Conservation (phyloP, 345 rosid species). For the Arabis hirsuta region DNA sequence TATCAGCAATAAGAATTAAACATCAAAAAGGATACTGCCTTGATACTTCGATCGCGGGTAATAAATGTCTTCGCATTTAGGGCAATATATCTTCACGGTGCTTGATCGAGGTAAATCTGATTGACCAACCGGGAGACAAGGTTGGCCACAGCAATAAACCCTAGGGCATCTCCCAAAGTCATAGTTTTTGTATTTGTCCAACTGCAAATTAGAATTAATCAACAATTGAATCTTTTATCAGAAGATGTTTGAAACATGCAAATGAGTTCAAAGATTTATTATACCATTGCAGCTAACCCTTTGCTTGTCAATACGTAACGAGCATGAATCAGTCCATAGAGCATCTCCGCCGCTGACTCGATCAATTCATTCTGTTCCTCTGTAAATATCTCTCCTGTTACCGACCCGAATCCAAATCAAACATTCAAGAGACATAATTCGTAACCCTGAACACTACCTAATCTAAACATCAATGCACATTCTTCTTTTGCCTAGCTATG, state of each 20-base stretch:
- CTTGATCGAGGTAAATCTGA: conserved; percentile 87
- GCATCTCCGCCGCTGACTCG: conserved; percentile 99
- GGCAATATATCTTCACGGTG: conserved; percentile 90
- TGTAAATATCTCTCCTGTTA: conserved; percentile 84
- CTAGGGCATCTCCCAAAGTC: conserved; percentile 99
- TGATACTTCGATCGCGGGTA: conserved; percentile 94
- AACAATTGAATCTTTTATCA: conserved; percentile 1
- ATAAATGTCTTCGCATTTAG: conserved; percentile 86
- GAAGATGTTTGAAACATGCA: conserved; percentile 16
- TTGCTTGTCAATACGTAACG: conserved; percentile 90
- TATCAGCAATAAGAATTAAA: neutral
- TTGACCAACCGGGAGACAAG: conserved; percentile 93
- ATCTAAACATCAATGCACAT: conserved; percentile 10
- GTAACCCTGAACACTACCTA: neutral
- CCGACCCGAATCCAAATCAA: conserved; percentile 41
- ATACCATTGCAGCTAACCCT: conserved; percentile 98
- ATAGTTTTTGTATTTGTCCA: conserved; percentile 89
- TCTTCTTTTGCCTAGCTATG: neutral
- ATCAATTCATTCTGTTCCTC: conserved; percentile 95
- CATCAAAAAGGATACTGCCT: conserved; percentile 85
- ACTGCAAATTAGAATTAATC: conserved; percentile 50
- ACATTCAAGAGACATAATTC: conserved; percentile 28
- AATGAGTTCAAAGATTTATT: conserved; percentile 10
- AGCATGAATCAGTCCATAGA: conserved; percentile 90
- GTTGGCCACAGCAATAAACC: conserved; percentile 95